These are phyloP conservation scores for Quercus mongolica DNA, from an alignment of 306 rosid species.

Conservation along the genomic window DNA sequence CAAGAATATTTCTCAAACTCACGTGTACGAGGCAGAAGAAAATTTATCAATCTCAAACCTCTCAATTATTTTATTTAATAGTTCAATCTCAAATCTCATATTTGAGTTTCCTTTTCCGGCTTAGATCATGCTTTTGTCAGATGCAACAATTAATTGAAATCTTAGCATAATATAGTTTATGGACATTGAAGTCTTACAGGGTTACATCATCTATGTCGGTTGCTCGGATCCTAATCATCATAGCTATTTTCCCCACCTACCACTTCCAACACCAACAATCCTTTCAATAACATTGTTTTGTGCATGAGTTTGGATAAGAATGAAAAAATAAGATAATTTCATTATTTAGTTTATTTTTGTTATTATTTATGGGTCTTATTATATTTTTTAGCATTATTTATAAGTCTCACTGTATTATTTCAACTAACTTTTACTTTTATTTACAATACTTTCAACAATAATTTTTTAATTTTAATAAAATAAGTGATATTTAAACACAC, in stretches of 20 bases:
- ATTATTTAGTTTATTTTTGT: too few relatives aligned
- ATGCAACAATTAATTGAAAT: neutral
- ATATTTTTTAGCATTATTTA: too few relatives aligned
- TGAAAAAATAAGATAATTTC: too few relatives aligned
- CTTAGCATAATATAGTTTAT: neutral
- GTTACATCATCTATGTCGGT: neutral
- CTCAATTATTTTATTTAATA: too few relatives aligned
- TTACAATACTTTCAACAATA: fast-evolving
- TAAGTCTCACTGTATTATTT: fast-evolving
- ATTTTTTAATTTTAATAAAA: too few relatives aligned
- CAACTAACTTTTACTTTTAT: fast-evolving
- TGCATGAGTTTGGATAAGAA: too few relatives aligned
- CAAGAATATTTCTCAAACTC: too few relatives aligned
- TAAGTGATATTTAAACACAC: fast-evolving
- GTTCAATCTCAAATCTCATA: neutral
- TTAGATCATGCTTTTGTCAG: too few relatives aligned
- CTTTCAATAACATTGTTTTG: neutral
- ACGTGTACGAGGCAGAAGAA: too few relatives aligned
- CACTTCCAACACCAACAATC: neutral
- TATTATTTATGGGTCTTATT: too few relatives aligned
- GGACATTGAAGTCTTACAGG: neutral
- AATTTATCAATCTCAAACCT: too few relatives aligned
- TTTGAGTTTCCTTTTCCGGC: too few relatives aligned
- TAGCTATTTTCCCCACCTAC: neutral
- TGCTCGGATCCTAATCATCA: neutral